A percentile compares a stretch with the other conserved stretches of the same genome.
Conservation (phyloP, 176 grass and related monocot species). For the Otatea glauca region DNA sequence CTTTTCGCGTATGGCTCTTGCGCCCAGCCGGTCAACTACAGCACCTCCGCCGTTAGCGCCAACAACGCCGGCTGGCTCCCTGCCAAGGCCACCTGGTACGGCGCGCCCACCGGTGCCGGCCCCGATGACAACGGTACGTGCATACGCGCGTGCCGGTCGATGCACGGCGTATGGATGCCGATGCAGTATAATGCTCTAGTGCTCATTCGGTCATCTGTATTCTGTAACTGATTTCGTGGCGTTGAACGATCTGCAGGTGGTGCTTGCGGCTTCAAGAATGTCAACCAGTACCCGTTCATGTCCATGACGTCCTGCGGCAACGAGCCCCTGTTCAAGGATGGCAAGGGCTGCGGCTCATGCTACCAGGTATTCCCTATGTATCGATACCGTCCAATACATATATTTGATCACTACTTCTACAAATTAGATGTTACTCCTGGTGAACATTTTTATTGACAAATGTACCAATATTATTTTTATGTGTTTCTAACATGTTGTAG, state of each 20-base stretch:
- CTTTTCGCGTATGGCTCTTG: slow-evolving; percentile 24
- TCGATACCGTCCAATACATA: no score
- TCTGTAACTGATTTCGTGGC: background rate
- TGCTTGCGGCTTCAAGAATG: slow-evolving; percentile 61
- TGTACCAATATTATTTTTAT: no score
- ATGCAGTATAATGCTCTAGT: no score
- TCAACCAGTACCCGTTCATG: slow-evolving; percentile 56
- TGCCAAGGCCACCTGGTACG: slow-evolving; percentile 75
- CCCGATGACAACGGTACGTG: slow-evolving; percentile 54
- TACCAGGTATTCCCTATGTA: slow-evolving; percentile 41
- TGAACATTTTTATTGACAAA: no score
- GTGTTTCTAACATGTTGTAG: no score
- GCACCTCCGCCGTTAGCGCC: background rate
- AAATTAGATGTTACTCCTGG: no score
- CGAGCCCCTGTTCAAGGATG: slow-evolving; percentile 49
- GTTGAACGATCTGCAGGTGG: slow-evolving; percentile 48
- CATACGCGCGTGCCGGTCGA: background rate
- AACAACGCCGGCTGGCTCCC: slow-evolving; percentile 37
- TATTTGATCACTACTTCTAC: no score
- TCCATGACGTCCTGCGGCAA: slow-evolving; percentile 68
- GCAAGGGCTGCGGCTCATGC: slow-evolving; percentile 67
- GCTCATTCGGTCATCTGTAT: no score
- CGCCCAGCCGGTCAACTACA: background rate
- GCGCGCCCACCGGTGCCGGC: slow-evolving; percentile 59
- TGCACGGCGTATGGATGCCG: no score